Evolutionary conservation across 805 yeast genomes (phyloP), one percentile per base, ranked within the genome.

Genomic region (Dipodascopsis uninucleata): DNA sequence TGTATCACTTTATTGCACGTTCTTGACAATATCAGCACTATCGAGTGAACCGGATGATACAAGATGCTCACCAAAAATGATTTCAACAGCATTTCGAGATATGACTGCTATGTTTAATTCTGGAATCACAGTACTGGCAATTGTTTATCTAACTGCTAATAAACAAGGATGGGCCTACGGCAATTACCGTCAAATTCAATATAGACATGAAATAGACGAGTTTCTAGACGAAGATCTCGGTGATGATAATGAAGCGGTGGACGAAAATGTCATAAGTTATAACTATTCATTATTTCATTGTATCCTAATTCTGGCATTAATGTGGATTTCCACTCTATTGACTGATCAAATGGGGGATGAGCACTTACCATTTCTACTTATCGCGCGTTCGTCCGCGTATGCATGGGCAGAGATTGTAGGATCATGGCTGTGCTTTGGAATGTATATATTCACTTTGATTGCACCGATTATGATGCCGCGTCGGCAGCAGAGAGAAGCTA

Each of bases 101-200:
- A 77, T 86, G 17, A 82, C 94, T 49, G 79, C 88, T 43, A 77
- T 90, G 1, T 61, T 90, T 39, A 97, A 97, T 14, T 96, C 97
- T 0, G 66, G 87, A 16, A 86, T 93, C 69, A 90, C 98, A 0
- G 86, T 90, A 60, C 72, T 85, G 40, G 96, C 98, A 0, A 84
- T 90, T 52, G 96, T 96, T 0, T 93, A 90, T 63, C 90, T 97
- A 1, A 90, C 97, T 0, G 97, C 97, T 0, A 97, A 96, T 5
- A 87, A 89, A 1, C 79, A 79, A 36, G 43, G 36, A n/a, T n/a
- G 16, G n/a, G 12, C n/a, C n/a, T n/a, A 16, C 14, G 14, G 66
- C 2, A 64, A 65, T 5, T 60, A 64, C 39, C 70, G 71, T 55
- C 74, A 70, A 47, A 72, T 76, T n/a, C 64, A 68, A 38, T 61